Conservation (phyloP, 169 alveolate genomes). For the Perkinsus chesapeaki region DNA sequence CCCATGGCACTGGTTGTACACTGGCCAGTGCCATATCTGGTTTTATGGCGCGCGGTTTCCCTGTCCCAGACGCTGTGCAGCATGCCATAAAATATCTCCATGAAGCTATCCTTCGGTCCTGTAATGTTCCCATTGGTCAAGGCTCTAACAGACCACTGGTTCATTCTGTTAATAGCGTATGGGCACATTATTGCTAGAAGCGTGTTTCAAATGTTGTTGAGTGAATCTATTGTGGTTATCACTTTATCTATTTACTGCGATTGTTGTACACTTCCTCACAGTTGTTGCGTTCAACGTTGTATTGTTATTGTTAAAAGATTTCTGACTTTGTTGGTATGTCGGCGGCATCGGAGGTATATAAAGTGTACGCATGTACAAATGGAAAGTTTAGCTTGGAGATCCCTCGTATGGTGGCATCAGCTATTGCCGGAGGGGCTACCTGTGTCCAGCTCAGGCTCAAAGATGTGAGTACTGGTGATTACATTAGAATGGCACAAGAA, state of each 20-base stretch:
- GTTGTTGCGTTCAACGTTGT: neutral
- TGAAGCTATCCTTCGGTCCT: neutral
- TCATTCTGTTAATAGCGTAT: neutral
- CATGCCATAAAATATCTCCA: neutral
- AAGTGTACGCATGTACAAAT: neutral
- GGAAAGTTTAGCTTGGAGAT: neutral
- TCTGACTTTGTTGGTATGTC: neutral
- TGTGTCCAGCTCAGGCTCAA: slow-evolving; percentile 46
- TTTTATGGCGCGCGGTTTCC: neutral
- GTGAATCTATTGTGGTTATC: no score
- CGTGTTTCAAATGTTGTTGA: no score
- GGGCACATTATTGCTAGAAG: neutral
- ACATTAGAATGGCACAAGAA: slow-evolving; percentile 19
- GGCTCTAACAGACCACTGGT: neutral
- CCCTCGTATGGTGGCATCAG: slow-evolving; percentile 3
- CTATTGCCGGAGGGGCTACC: slow-evolving; percentile 37
- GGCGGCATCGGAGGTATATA: neutral
- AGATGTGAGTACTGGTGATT: slow-evolving; percentile 1
- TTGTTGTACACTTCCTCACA: neutral
- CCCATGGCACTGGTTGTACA: slow-evolving; percentile 4
- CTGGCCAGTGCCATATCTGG: neutral
- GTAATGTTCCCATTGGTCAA: neutral
- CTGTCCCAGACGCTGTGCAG: neutral
- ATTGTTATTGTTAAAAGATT: neutral
- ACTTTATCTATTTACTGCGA: neutral